Base-by-base conservation (phyloP, 2,329 filamentous ascomycete species). In the Curvularia eragrostidis region DNA sequence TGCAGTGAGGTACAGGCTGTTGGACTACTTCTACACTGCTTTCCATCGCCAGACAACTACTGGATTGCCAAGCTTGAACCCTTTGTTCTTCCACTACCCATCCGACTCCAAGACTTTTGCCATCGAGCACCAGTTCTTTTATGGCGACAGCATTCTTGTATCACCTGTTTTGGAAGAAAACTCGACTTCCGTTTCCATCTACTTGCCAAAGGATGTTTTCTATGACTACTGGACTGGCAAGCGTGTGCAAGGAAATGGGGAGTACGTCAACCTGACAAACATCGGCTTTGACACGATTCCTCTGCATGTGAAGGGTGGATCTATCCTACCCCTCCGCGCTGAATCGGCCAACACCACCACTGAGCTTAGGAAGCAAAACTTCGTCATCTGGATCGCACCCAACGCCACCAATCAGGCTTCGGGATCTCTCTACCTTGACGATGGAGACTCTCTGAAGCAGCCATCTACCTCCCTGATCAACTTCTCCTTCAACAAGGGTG, bases 21-120 rank as follows among this genome's bases (percentile, higher is more conserved):
- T 93, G 3, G 90, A 92, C 68, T 93, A 93, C 77, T 82, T 91
- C 59, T 93, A 93, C 80, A 93, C 90, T 1, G 85, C 87, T 1
- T 81, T 91, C 70, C 80, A 87, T 68, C 76, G 78, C 50, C 84
- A 90, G 73, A 83, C 81, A 24, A 64, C 79, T 18, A 83, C 84
- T 30, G 90, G 90, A 28, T 82, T 83, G 3, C 89, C 91, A 0
- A 77, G 87, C 46, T 75, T 91, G 24, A 87, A 85, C 63, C 90
- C 90, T 0, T 73, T 92, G 56, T 91, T 89, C 76, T 93, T 88
- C 78, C 73, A 85, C 36, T 93, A 92, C 71, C 89, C 85, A 0
- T 61, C 77, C 9, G 85, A 87, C 56, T 59, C 69, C 8, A 80
- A 83, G 58, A 83, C 83, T 0, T 84, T 83, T 62, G 58, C 71